phyloP scores from a whole-genome alignment of 495 filamentous ascomycete species.

The Aspergillus taichungensis region DNA sequence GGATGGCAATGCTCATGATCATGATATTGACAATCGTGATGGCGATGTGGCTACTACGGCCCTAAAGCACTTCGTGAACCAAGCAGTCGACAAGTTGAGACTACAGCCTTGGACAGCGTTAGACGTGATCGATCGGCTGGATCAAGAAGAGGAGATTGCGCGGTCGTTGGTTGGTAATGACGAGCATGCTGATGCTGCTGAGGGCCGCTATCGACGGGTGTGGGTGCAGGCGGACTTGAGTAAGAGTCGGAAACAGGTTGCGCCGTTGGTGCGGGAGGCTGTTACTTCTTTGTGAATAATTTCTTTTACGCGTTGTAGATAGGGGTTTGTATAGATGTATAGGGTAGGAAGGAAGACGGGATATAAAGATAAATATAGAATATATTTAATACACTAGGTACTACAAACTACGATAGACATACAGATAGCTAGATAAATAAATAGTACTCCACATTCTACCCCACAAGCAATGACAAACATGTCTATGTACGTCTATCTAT shows the following conservation, averaged over 20 bases:
- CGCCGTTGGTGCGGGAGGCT: constrained; percentile 65
- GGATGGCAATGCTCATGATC: constrained; percentile 30
- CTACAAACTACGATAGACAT: too few relatives aligned
- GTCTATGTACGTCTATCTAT: too few relatives aligned
- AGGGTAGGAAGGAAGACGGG: not conserved
- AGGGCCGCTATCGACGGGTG: constrained; percentile 28
- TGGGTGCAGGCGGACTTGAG: constrained; percentile 62
- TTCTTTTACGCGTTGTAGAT: too few relatives aligned
- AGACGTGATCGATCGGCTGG: constrained; percentile 28
- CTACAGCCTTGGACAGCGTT: constrained; percentile 47
- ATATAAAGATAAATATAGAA: not conserved
- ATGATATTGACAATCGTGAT: not conserved
- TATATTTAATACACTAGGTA: too few relatives aligned
- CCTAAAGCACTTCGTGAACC: constrained; percentile 43
- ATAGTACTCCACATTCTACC: too few relatives aligned
- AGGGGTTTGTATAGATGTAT: constrained; percentile 3
- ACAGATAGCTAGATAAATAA: too few relatives aligned
- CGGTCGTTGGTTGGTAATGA: constrained; percentile 12
- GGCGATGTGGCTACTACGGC: constrained; percentile 10
- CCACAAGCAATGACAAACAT: too few relatives aligned
- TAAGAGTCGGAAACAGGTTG: constrained; percentile 82
- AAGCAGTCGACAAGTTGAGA: constrained; percentile 39
- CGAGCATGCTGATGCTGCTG: too few relatives aligned
- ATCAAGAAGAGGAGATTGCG: constrained; percentile 28
- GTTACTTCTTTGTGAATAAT: constrained; percentile 40